Conservation (phyloP, 1,139 yeast genomes). For the Hansenula lynferdii region DNA sequence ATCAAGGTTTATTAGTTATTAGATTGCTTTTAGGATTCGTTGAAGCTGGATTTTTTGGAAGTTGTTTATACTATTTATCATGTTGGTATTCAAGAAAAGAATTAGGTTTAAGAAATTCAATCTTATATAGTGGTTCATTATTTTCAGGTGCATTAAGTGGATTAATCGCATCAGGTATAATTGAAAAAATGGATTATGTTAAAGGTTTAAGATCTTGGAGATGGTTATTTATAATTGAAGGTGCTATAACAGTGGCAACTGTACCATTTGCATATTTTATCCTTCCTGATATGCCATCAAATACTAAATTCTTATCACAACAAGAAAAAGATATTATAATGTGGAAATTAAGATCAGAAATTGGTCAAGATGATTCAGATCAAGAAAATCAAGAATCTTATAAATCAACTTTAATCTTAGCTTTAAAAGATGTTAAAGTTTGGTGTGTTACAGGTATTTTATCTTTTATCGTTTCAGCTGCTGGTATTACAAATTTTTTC, state of each 20-base stretch:
- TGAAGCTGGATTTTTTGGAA: neutral
- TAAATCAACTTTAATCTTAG: constrained; percentile 35
- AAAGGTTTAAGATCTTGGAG: constrained; percentile 44
- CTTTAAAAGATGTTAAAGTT: constrained; percentile 39
- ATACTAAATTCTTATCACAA: constrained; percentile 45
- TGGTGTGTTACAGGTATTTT: constrained; percentile 43
- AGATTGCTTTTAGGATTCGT: neutral
- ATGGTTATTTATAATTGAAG: constrained; percentile 4
- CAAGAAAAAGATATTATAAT: constrained; percentile 47
- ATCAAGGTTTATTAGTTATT: neutral
- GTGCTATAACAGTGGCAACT: constrained; percentile 44
- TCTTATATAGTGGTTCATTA: neutral
- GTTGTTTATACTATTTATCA: neutral
- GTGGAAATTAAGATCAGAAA: constrained; percentile 45
- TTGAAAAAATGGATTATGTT: constrained; percentile 26
- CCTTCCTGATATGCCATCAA: constrained; percentile 52
- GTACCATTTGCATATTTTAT: constrained; percentile 45
- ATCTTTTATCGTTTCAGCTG: constrained; percentile 50
- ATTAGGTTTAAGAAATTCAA: neutral
- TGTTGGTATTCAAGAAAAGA: neutral
- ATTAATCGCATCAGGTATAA: neutral
- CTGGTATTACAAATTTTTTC: constrained; percentile 57
- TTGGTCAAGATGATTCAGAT: constrained; percentile 54
- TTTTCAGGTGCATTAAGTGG: neutral
- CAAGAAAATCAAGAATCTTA: constrained; percentile 31